Evolutionary conservation across 345 rosid genomes (phyloP), one percentile per base, ranked within the genome.

Genomic region (Xanthoceras sorbifolium): DNA sequence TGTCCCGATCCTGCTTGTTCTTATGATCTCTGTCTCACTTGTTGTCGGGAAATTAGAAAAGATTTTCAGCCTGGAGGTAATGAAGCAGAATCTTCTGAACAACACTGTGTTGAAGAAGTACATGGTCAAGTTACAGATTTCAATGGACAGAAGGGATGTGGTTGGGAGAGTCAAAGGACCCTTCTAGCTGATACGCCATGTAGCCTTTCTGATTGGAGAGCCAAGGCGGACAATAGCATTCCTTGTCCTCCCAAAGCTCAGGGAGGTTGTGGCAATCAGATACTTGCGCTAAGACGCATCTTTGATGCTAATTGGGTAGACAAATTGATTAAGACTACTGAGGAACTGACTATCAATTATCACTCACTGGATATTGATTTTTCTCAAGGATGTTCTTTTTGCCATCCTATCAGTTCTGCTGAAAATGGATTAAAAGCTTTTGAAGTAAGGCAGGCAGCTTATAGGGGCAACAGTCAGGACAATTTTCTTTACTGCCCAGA

Each of bases 261-360:
- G 72, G 92, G 91, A 55, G 97, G 97, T 72, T 91, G 95, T 62
- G 94, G 91, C 46, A 61, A 72, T 29, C 85, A 82, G 72, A 74
- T 69, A 71, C 90, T 93, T 57, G 83, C 76, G 64, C 75, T 93
- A 78, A 87, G 77, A 79, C 84, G 89, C 73, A 77, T 90, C 70
- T 83, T 85, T 80, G 75, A 82, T 50, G 76, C 63, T 73, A 66
- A 86, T 76, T 87, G 82, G 79, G 81, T 88, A 52, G 64, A 77
- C 36, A 76, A 85, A n/a, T 57, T 91, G 75, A 83, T 87, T 77
- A 77, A 75, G 71, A 79, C 68, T 67, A 87, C 87, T 20, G 91
- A 92, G 83, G 85, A 85, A 40, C 77, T 85, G 75, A 84, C 84
- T 63, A 61, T 6, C 42, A 74, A 81, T 67, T 85, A 81, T 76